Evolutionary conservation across 179 eudicot genomes (phyloP), one percentile per base, ranked within the genome.

Genomic region (Heliamphora pulchella): DNA sequence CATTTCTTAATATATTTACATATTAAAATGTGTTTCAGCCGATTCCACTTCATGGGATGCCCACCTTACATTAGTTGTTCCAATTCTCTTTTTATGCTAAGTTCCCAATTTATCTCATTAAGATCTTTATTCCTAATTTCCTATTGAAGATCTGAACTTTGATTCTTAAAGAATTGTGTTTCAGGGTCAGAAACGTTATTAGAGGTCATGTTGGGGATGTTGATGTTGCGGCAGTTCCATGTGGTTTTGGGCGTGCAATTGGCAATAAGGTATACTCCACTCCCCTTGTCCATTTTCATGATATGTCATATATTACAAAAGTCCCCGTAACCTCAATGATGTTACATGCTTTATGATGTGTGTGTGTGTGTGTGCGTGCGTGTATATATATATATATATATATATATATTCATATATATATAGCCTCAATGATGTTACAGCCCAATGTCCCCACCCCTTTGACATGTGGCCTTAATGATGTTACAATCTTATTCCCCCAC

Each of bases 221-320:
- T 79, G 99, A 96, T 88, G 97, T 89, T 82, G 99, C 97, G 79
- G 99, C 99, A 84, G 99, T 96, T 81, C 97, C 99, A 68, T 96
- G 99, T 90, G 99, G 99, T 68, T 89, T 94, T 64, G 99, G 99
- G 70, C 96, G 89, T 79, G 99, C 99, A 61, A 92, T 96, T 86
- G 99, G 99, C 55, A 96, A 96, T 78, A 96, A 96, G 96, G 99
- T 96, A 86, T 62, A 72, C 14, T 65, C 39, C 39, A 31, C 39
- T 82, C 50, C 76, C 41, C 65, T 81, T 70, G 31, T 75, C 66
- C 53, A 71, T 51, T 76, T 22, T 67, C 43, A 68, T 18, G n/a
- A 46, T 81, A 78, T 71, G 76, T 15, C 58, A 55, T 11, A 58
- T 47, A 47, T 51, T n/a, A 5, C 2, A 20, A 15, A 58, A 55